Evolutionary conservation across 345 rosid species (phyloP).

Genomic region (Rhizophora apiculata): DNA sequence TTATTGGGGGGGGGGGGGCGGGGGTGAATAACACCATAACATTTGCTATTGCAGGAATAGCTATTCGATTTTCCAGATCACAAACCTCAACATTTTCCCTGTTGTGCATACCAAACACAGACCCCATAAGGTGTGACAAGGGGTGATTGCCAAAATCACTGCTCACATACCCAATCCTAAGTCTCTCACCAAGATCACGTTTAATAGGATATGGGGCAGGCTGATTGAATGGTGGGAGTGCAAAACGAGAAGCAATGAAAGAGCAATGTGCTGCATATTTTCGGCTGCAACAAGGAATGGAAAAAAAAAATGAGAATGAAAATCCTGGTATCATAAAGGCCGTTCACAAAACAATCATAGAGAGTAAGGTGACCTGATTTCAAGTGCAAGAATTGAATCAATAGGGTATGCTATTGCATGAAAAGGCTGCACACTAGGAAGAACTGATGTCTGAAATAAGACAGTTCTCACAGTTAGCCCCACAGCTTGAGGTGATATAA

Average conservation of each 20-base stretch:
- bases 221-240: slow-evolving; percentile 68
- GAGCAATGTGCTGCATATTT: slow-evolving; percentile 96
- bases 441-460: slow-evolving; percentile 66
- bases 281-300: slow-evolving; percentile 47
- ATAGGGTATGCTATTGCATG: slow-evolving; percentile 99
- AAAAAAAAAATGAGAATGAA: background rate
- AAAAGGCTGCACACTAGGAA: slow-evolving; percentile 98
- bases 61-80: background rate
- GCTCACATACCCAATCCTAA: slow-evolving; percentile 90
- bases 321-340: background rate
- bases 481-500: background rate
- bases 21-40: too few species aligned
- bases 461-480: background rate
- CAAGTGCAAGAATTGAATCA: slow-evolving; percentile 92
- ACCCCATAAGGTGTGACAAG: slow-evolving; percentile 97
- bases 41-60: too few species aligned
- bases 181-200: slow-evolving; percentile 62
- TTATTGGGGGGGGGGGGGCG: background rate
- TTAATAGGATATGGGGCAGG: slow-evolving; percentile 63
- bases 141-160: slow-evolving; percentile 99
- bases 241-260: slow-evolving; percentile 77
- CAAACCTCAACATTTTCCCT: slow-evolving; percentile 80
- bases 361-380: slow-evolving; percentile 59
- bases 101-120: slow-evolving; percentile 97
- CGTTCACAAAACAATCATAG: background rate